Base-by-base conservation (phyloP, 177 flowering plant genomes). In the Vitis hybrid region DNA sequence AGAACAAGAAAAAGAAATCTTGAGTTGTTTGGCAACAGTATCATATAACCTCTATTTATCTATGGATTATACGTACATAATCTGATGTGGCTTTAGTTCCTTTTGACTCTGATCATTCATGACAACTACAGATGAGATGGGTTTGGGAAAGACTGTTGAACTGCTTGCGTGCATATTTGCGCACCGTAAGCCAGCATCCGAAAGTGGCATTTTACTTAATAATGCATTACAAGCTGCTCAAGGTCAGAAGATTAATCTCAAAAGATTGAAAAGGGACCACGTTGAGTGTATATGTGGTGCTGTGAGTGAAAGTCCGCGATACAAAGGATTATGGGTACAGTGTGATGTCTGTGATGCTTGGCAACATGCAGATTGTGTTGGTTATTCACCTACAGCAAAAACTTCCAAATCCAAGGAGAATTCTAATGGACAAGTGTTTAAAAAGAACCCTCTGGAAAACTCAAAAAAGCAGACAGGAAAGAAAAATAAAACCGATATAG, bases 311-410 rank as follows among this genome's bases (percentile, higher is more conserved):
- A 88, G 88, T 78, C 71, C 71, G 62, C 85, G 74, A 60, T 91
- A 95, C 64, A 79, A 82, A 75, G 99, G 99, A 17, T 33, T 95
- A 33, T 95, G 98, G 99, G 97, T 95, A 17, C 99, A 95, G 74
- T 95, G 99, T 84, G 98, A 95, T 80, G 47, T 85, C n/a, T 95
- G 99, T 76, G 95, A 89, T 89, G 99, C 98, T 70, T 95, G 99
- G 99, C 98, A 95, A 80, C 97, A 95, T 89, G 97, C 90, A 56
- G 91, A 89, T 72, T 95, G 99, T 85, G 98, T 95, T 71, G 91
- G 92, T 72, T 95, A 86, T 81, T 82, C 87, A 17, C 76, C 87
- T 15, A 74, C 54, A 68, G 76, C 75, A 71, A 88, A 78, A 80
- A 62, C 61, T 65, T 56, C 77, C 38, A 81, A 71, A 56, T 65